Evolutionary conservation across 1,284 basidiomycete genomes (phyloP), one percentile per base, ranked within the genome.

Genomic region (Apiotrichum porosum): DNA sequence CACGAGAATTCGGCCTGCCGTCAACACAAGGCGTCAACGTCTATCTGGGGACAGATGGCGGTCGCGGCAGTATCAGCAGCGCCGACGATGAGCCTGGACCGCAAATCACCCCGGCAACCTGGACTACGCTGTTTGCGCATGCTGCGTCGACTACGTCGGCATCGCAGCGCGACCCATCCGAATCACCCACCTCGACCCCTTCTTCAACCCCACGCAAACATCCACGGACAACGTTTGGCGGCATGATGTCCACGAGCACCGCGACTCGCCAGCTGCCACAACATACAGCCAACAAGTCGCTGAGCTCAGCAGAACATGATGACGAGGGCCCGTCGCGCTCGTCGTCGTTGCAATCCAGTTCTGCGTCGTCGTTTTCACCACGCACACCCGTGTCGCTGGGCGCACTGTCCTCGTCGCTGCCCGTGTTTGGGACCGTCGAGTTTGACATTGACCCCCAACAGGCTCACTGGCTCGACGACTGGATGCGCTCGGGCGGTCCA

Each of bases 1-100:
- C 67, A 6, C 61, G 63, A 42, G 72, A 74, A 48, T 74, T 67
- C 39, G 66, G 65, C 3, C 50, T 74, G 17, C 72, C 72, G 10
- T 66, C 61, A 4, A 69, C 64, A 5, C 40, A 50, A 2, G 72
- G 70, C 0, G 46, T 74, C n/a, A 51, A 41, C n/a, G 49, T 72
- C 0, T 74, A 68, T 51, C 58, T 74, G 6, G 65, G 48, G 12
- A 22, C 31, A 1, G 42, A 47, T 6, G 26, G 34, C 32, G 17
- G 44, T 17, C n/a, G 41, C 26, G 35, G 8, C 22, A 37, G 44
- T 46, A 17, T 32, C 37, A 18, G 42, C 49, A 9, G 35, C 18
- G 6, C 42, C 18, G 56, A 53, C 24, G 45, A 45, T 10, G 66
- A 65, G 28, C 31, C 45, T 14, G 68, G 69, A 3, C 69, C 69